These are phyloP conservation scores for Neurospora pannonica DNA, from an alignment of 495 filamentous ascomycete species.

Conservation along the genomic window DNA sequence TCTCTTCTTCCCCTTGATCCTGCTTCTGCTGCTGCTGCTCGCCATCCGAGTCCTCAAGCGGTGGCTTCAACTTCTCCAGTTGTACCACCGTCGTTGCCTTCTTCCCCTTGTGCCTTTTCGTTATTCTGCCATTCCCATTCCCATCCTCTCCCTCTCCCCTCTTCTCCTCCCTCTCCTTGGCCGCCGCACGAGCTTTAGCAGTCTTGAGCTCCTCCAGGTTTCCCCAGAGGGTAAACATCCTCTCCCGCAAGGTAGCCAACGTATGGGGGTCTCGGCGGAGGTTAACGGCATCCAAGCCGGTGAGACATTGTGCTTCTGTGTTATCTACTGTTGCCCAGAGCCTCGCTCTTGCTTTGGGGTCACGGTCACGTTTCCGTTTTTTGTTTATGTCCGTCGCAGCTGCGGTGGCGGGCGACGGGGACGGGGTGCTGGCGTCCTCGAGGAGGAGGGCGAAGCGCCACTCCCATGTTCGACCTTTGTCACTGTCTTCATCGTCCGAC, in stretches of 20 bases:
- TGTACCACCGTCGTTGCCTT: background rate
- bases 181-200: constrained; percentile 1
- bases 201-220: constrained; percentile 64
- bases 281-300: constrained; percentile 57
- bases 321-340: constrained; percentile 62
- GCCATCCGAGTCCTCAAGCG: constrained; percentile 17
- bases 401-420: background rate
- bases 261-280: constrained; percentile 41
- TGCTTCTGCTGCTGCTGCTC: constrained; percentile 8
- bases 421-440: constrained; percentile 42
- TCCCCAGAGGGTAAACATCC: constrained; percentile 77
- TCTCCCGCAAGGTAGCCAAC: constrained; percentile 51
- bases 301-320: constrained; percentile 52
- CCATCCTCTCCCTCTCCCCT: background rate
- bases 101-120: background rate
- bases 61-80: constrained; percentile 4
- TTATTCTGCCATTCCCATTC: background rate
- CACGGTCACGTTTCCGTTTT: background rate
- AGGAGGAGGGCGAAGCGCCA: constrained; percentile 73
- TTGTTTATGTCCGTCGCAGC: background rate
- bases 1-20: background rate
- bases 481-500: background rate
- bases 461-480: constrained; percentile 47
- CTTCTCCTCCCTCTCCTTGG: background rate
- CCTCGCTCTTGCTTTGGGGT: constrained; percentile 23